These are phyloP conservation scores for Lycium barbarum DNA, from an alignment of 257 asterid genomes.

Conservation along the genomic window DNA sequence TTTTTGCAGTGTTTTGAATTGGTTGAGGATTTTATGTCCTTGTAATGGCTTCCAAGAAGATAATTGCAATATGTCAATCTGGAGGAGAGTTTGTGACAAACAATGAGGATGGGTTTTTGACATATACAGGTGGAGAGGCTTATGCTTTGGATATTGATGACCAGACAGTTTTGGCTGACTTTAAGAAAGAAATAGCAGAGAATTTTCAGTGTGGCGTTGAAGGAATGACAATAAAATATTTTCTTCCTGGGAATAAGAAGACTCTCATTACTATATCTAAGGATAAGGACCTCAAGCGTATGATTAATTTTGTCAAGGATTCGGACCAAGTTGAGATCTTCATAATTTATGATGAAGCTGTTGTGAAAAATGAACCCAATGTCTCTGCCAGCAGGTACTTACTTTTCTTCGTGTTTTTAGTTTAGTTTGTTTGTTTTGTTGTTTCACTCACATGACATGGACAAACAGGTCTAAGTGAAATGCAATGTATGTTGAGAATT, in stretches of 20 bases:
- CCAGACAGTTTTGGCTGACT: slow-evolving; percentile 73
- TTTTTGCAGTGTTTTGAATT: slow-evolving; percentile 27
- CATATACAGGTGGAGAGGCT: slow-evolving; percentile 92
- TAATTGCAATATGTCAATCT: slow-evolving; percentile 92
- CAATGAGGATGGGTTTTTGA: slow-evolving; percentile 81
- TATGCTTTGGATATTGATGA: slow-evolving; percentile 90
- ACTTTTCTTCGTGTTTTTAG: slow-evolving; percentile 8
- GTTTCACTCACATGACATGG: not conserved
- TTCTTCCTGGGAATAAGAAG: slow-evolving; percentile 92
- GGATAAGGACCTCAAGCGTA: slow-evolving; percentile 95
- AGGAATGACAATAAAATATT: slow-evolving; percentile 80
- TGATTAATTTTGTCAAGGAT: slow-evolving; percentile 88
- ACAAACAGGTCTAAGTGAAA: not conserved
- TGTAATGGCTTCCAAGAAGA: slow-evolving; percentile 71
- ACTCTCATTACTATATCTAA: slow-evolving; percentile 90
- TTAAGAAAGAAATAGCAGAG: slow-evolving; percentile 86
- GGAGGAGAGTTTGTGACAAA: slow-evolving; percentile 90
- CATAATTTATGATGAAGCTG: slow-evolving; percentile 71
- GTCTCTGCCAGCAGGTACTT: slow-evolving; percentile 89
- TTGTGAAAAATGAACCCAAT: slow-evolving; percentile 60
- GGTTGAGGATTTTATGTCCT: slow-evolving; percentile 27
- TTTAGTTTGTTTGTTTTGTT: not conserved
- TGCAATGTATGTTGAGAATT: slow-evolving; percentile 15
- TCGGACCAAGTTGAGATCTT: slow-evolving; percentile 96
- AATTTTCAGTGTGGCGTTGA: slow-evolving; percentile 67